Base-by-base conservation (phyloP, 495 filamentous ascomycete species). In the Neurospora africana region DNA sequence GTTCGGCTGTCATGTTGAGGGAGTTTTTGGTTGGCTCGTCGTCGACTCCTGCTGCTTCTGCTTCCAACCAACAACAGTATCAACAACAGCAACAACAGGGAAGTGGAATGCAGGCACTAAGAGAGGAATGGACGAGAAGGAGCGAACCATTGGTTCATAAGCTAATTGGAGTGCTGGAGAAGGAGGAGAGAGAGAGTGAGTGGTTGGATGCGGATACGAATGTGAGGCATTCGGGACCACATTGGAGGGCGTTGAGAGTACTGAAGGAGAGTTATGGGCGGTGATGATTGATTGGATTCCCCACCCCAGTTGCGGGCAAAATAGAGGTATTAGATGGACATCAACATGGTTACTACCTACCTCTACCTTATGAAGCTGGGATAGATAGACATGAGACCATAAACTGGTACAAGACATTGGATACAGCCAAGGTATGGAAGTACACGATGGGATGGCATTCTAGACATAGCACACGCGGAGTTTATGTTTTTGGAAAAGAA, bases 121-220 rank as follows among this genome's bases (percentile, higher is more conserved):
- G 27, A 65, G 23, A 65, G 13, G 53, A 65, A 15, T 65, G 53
- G 53, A 65, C 53, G 15, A 65, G 53, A 5, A 65, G 53, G 23
- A 65, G 53, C 27, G 53, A 27, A 2, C 41, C 39, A 0, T 17
- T 70, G 21, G 39, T 70, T 6, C n/a, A 19, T 7, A 27, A 70
- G 23, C 69, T 70, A 6, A 70, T 70, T 58, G 30, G 23, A 3
- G 69, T 70, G 0, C 6, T 70, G 38, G 27, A 70, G n/a, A 47
- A 35, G 2, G 69, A 70, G 69, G 69, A 70, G 40, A 70, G 43
- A 40, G 38, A 70, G 69, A 61, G 38, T 35, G 69, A 65, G 41
- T 70, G 69, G 69, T 44, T 35, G 21, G 69, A 70, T 43, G 69
- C 69, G 5, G 69, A 70, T 67, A 70, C 69, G 11, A 70, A 70